These are phyloP conservation scores for Candida germanica DNA, from an alignment of 805 yeast genomes.

Conservation along the genomic window DNA sequence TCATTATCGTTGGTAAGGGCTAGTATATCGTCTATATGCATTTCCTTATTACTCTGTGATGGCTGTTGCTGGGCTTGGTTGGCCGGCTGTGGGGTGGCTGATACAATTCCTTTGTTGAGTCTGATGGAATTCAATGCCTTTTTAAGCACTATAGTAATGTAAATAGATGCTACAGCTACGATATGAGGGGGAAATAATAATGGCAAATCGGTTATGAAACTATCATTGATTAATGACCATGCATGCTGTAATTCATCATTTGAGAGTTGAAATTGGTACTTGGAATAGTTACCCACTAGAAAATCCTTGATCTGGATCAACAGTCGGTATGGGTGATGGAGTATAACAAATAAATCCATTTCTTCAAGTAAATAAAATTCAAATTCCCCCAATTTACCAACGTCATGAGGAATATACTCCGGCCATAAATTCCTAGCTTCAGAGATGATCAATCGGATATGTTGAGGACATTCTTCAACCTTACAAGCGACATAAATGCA, in stretches of 20 bases:
- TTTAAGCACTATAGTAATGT: slow-evolving; percentile 65
- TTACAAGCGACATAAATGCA: slow-evolving; percentile 88
- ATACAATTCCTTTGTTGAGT: slow-evolving; percentile 9
- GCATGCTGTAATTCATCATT: slow-evolving; percentile 75
- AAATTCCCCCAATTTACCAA: slow-evolving; percentile 89
- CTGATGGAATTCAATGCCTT: slow-evolving; percentile 26
- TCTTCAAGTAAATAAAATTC: slow-evolving; percentile 93
- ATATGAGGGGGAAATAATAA: slow-evolving; percentile 86
- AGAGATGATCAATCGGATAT: slow-evolving; percentile 73
- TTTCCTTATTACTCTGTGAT: slow-evolving; percentile 8
- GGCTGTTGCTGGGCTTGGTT: not conserved
- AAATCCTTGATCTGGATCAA: slow-evolving; percentile 50
- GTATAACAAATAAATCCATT: slow-evolving; percentile 64
- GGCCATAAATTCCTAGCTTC: slow-evolving; percentile 95
- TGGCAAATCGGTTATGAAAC: slow-evolving; percentile 84
- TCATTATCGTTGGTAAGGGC: slow-evolving; percentile 13
- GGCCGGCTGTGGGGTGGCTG: not conserved
- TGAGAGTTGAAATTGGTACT: slow-evolving; percentile 36
- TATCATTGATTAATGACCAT: slow-evolving; percentile 89
- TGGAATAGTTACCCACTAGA: slow-evolving; percentile 30
- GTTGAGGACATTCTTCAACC: slow-evolving; percentile 94
- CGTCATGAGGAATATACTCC: slow-evolving; percentile 86
- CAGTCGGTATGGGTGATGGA: slow-evolving; percentile 74
- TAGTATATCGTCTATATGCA: slow-evolving; percentile 40
- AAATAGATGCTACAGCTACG: slow-evolving; percentile 77